Evolutionary conservation across 768 basidiomycete genomes (phyloP), one percentile per base, ranked within the genome.

Genomic region (Porpolomopsis calyptriformis): DNA sequence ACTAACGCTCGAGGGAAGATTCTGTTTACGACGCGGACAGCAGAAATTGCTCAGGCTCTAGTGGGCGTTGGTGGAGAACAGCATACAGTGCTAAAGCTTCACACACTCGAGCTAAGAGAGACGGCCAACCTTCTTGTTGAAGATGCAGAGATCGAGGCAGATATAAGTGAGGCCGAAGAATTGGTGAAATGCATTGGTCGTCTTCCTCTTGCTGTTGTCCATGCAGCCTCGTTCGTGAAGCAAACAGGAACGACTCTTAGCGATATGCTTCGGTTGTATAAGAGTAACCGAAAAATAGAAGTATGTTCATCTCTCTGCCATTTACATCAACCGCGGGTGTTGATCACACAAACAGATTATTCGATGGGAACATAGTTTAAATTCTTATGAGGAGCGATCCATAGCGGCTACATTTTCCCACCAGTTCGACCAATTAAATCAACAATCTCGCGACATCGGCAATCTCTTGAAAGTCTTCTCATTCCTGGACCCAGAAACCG

Each of bases 181-280:
- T n/a, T 43, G 7, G 42, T 43, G 9, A 31, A 29, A 43, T 43
- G 24, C 18, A 27, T 43, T 6, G 42, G 42, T 14, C 19, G 42
- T 18, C 42, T 43, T n/a, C 42, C 42, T 14, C 42, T 43, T 27
- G 42, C 42, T 12, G 18, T 43, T 33, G 24, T 27, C 9, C 42
- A 43, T 10, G 42, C 29, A 2, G 29, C 42, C 3, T 25, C 27
- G 20, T 43, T 31, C 29, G 20, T 43, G 29, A 43, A 29, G 29
- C 42, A 33, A 43, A 27, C 42, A 6, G 3, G 20, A 11, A 26
- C 14, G 18, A 24, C 18, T n/a, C 14, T 41, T 22, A 25, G 27
- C 12, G 40, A 41, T 24, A 8, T 41, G 40, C 24, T 41, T 4
- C 14, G 2, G 7, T 12, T 41, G 40, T 41, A 41, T 26, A 22